Evolutionary conservation across 2,329 filamentous ascomycete species (phyloP), one percentile per base, ranked within the genome.

Genomic region (Calonectria hongkongensis): DNA sequence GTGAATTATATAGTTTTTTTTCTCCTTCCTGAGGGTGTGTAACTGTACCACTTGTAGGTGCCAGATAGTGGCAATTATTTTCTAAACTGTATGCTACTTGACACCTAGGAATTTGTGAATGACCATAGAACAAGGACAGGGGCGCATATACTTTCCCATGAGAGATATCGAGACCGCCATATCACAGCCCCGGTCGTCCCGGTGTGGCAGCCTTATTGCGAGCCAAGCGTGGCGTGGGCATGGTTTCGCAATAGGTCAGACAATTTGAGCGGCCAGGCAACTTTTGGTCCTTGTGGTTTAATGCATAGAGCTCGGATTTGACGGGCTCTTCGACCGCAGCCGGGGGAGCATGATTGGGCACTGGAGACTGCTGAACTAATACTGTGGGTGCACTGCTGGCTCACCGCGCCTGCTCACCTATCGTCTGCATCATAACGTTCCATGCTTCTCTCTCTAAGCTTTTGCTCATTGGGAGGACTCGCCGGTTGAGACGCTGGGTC

Each of bases 271-370:
- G 18, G 36, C 41, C 8, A 28, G 54, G 54, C 33, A 41, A 21
- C 54, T 15, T 15, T 41, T 18, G 21, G 13, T 21, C 25, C 30
- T 33, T 60, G 12, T n/a, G 54, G 54, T 8, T 60, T 15, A 10
- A 60, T 60, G 33, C 54, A 60, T n/a, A 60, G 21, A 41, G 54
- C 54, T 21, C 21, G 18, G 33, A 41, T 21, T 25, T 18, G 54
- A 15, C 25, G 50, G 10, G 4, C 33, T 51, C 43, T 58, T 48
- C 68, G 47, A 65, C 60, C 16, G n/a, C 28, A 66, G n/a, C 39
- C 47, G 13, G 30, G 30, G 30, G n/a, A 2, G 65, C 36, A 7
- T 47, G 64, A 71, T 68, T 71, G 69, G 69, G 25, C 10, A 15
- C 27, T 41, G 10, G n/a, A 39, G 10, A 33, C 33, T 60, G 54